Base-by-base conservation (phyloP, 176 grass and related monocot genomes). In the Zea luxurians region DNA sequence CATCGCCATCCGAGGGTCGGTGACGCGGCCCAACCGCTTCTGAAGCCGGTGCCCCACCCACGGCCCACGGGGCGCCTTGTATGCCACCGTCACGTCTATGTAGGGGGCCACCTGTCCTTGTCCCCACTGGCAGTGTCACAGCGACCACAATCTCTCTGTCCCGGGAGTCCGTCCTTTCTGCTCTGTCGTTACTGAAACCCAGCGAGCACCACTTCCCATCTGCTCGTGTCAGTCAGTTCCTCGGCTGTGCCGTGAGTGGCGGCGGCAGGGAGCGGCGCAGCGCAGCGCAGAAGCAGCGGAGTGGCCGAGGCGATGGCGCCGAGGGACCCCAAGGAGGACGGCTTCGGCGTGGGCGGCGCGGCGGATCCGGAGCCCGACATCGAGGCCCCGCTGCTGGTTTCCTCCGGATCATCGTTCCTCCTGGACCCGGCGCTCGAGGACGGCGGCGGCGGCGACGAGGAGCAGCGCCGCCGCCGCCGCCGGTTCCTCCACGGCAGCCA, bases 401-500 rank as follows among this genome's bases (percentile, higher is more conserved):
- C 87, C 44, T 70, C 37, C 5, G 38, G 66, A 46, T 85, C 83
- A 2, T 86, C 75, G 35, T 73, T 69, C 52, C 68, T 77, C 75
- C 72, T 84, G 55, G 81, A 90, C 80, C 8, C 35, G 64, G 69
- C 75, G 68, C 17, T 37, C 68, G 86, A 68, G 84, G 70, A 86
- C 57, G 84, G 64, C 49, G 18, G 16, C 2, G 70, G 52, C 2
- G 70, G 52, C 47, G 78, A 61, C 12, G 75, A 82, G 48, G 78
- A 55, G 71, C 80, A 42, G 62, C 84, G 73, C 35, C 78, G 78
- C 34, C 72, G 18, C 1, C 81, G 47, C 35, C 41, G 48, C 6
- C 36, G 46, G 50, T 66, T 52, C 90, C 88, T 82, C 63, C 74
- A 80, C 75, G 83, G 87, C 74, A 59, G 70, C 13, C 80, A 86